phyloP scores from a whole-genome alignment of 768 basidiomycete genomes.

The Leccinellum rugosiceps region DNA sequence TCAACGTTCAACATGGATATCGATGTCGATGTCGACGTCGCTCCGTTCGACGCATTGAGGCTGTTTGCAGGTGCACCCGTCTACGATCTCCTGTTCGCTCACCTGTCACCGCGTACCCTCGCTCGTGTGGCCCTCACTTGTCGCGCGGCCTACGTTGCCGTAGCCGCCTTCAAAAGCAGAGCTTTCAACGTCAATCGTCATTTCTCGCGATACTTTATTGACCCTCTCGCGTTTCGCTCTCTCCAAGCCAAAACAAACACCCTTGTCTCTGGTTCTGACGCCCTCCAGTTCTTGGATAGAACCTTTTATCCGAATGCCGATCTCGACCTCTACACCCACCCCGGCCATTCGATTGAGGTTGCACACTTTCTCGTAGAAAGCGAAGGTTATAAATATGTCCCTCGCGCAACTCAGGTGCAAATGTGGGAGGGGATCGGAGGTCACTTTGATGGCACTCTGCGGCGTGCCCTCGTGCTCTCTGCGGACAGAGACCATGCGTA shows the following conservation, averaged over 20 bases:
- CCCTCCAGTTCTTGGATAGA: constrained; percentile 51
- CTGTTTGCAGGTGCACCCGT: constrained; percentile 19
- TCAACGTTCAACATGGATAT: no score
- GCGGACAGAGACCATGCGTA: neutral
- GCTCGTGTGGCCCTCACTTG: constrained; percentile 22
- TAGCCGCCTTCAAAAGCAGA: constrained; percentile 20
- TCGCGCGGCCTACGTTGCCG: constrained; percentile 10
- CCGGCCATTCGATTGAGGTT: constrained; percentile 30
- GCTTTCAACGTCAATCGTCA: constrained; percentile 37
- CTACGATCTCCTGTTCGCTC: constrained; percentile 19
- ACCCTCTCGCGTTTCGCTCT: constrained; percentile 39
- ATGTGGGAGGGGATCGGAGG: constrained; percentile 12
- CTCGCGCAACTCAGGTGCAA: constrained; percentile 18
- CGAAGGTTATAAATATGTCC: constrained; percentile 32
- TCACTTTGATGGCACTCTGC: constrained; percentile 18
- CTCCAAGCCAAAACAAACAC: constrained; percentile 43
- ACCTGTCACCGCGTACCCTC: constrained; percentile 27
- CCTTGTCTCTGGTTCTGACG: constrained; percentile 52
- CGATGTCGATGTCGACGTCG: neutral
- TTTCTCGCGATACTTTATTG: constrained; percentile 36
- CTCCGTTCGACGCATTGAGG: neutral
- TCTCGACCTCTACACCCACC: constrained; percentile 48
- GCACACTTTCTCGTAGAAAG: constrained; percentile 32
- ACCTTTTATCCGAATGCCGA: constrained; percentile 44
- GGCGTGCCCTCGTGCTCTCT: neutral